A percentile compares a stretch with the other conserved stretches of the same genome.
Evolutionary conservation across 169 alveolate genomes (phyloP).

Genomic region (Plasmodium knowlesi): DNA sequence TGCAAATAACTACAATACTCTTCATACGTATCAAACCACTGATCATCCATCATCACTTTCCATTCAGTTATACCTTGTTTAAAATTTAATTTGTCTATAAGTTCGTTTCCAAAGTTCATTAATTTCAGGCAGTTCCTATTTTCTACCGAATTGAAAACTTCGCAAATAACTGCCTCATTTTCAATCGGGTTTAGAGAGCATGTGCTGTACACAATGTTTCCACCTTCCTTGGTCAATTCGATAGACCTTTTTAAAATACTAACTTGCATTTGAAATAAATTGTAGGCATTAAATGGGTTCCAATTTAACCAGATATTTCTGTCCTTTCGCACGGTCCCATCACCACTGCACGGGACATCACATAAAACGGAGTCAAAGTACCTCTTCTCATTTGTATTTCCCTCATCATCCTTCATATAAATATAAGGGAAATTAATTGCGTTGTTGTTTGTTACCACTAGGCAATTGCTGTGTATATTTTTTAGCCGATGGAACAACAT

Average conservation of each 20-base stretch:
- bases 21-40: constrained; percentile 74
- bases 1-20: constrained; percentile 47
- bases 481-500: constrained; percentile 74
- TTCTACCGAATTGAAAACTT: constrained; percentile 88
- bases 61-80: constrained; percentile 84
- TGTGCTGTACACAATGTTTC: constrained; percentile 93
- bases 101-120: constrained; percentile 85
- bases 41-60: constrained; percentile 80
- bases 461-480: constrained; percentile 70
- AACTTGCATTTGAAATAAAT: constrained; percentile 91
- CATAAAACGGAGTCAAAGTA: constrained; percentile 91
- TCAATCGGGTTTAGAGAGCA: constrained; percentile 98
- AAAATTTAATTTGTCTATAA: constrained; percentile 78
- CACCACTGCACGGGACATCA: constrained; percentile 98
- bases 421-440: constrained; percentile 65
- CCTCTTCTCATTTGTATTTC: constrained; percentile 77
- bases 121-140: constrained; percentile 84
- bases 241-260: constrained; percentile 92
- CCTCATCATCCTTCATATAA: constrained; percentile 31
- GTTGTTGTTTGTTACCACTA: constrained; percentile 72
- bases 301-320: constrained; percentile 94
- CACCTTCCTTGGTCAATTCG: constrained; percentile 80
- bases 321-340: constrained; percentile 96
- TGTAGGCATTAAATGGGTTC: constrained; percentile 93
- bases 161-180: constrained; percentile 90